Evolutionary conservation across 2,329 filamentous ascomycete species (phyloP).

Genomic region (Penicillium corylophilum): DNA sequence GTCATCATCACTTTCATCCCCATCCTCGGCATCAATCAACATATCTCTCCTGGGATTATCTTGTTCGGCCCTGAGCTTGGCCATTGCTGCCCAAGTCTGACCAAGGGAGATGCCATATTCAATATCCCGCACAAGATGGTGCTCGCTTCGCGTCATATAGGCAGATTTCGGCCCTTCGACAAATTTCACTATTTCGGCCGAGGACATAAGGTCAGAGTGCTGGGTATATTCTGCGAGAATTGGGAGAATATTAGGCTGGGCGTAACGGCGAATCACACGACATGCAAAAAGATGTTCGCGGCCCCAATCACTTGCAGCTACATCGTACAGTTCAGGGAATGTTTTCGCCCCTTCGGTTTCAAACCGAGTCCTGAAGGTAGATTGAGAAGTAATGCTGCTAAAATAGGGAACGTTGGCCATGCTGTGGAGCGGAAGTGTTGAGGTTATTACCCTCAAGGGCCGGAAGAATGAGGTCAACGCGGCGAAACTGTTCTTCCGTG

Average conservation of each 20-base stretch:
- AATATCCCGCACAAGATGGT: slow-evolving; percentile 1
- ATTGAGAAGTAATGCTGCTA: slow-evolving; percentile 1
- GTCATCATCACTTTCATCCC: not conserved
- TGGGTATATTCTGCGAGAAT: slow-evolving; percentile 1
- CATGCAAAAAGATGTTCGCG: slow-evolving; percentile 6
- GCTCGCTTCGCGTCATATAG: slow-evolving; percentile 5
- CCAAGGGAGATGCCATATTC: slow-evolving; percentile 3
- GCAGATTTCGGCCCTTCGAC: slow-evolving; percentile 2
- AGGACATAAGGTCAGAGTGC: not conserved
- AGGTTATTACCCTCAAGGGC: no score
- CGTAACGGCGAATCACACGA: slow-evolving; percentile 6
- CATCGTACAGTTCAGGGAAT: not conserved
- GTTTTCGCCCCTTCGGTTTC: not conserved
- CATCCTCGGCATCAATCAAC: not conserved
- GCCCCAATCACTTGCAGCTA: slow-evolving; percentile 4
- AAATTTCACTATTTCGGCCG: slow-evolving; percentile 5
- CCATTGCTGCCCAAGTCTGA: slow-evolving; percentile 13
- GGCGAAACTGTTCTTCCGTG: not conserved
- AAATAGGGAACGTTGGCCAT: slow-evolving; percentile 3
- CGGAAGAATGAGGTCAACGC: not conserved
- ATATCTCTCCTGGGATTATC: not conserved
- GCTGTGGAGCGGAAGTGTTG: not conserved
- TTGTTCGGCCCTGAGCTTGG: slow-evolving; percentile 6
- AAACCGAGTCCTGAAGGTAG: slow-evolving; percentile 2
- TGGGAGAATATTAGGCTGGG: slow-evolving; percentile 4